phyloP scores from a whole-genome alignment of 2,329 filamentous ascomycete genomes.

The Neurospora crassa region DNA sequence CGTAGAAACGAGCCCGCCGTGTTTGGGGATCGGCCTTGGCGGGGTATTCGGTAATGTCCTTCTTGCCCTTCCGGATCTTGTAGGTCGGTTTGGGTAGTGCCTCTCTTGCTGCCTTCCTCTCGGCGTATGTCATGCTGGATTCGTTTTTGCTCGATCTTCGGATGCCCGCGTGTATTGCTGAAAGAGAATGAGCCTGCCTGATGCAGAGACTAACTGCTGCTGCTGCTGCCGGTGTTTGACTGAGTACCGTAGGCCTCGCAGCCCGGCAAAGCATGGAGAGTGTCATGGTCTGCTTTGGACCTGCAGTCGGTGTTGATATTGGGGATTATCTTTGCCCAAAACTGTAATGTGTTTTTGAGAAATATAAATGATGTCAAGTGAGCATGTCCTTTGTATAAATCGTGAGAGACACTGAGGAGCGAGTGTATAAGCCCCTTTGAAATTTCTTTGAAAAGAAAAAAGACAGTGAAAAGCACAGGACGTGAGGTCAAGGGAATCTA shows the following conservation, averaged over 20 bases:
- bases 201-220: conserved; percentile 11
- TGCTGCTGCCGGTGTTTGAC: not conserved
- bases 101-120: conserved; percentile 19
- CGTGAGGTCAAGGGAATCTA: no score
- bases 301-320: not conserved
- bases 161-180: conserved; percentile 60
- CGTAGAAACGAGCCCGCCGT: conserved; percentile 41
- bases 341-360: not conserved
- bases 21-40: conserved; percentile 31
- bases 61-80: conserved; percentile 38
- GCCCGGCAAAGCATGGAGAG: conserved; percentile 11
- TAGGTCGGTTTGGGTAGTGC: conserved; percentile 20
- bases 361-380: not conserved
- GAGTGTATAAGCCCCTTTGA: not conserved
- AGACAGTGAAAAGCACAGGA: not conserved
- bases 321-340: not conserved
- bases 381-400: not conserved
- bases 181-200: conserved; percentile 45
- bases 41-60: conserved; percentile 37
- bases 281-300: conserved; percentile 7
- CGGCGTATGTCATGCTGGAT: conserved; percentile 19
- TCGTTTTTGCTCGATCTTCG: conserved; percentile 26
- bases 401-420: not conserved
- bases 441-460: not conserved
- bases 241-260: conserved; percentile 7